Conservation (phyloP, 1,284 basidiomycete species). For the Ganoderma sinense region DNA sequence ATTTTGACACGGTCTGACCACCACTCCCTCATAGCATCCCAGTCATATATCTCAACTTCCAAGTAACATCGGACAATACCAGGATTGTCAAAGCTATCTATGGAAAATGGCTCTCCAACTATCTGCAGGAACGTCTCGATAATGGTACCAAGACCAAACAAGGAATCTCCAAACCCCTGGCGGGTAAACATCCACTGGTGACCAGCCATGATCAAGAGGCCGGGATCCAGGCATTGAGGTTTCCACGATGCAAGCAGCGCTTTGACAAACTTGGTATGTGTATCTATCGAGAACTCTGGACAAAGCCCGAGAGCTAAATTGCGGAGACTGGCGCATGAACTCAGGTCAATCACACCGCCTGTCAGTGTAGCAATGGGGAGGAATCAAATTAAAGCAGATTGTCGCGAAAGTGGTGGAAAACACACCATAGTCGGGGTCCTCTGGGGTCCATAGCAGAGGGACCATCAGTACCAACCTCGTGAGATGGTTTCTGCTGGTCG, state of each 20-base stretch:
- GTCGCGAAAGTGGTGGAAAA: not conserved
- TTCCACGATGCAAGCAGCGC: not conserved
- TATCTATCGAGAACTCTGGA: not conserved
- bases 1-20: not conserved
- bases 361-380: not conserved
- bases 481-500: not conserved
- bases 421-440: not conserved
- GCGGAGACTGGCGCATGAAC: not conserved
- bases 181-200: not conserved
- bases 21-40: not conserved
- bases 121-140: not conserved
- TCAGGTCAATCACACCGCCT: not conserved
- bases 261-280: not conserved
- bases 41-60: not conserved
- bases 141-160: not conserved
- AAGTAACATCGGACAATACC: not conserved
- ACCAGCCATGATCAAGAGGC: fast-evolving
- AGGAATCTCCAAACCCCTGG: not conserved
- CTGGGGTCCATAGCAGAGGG: not conserved
- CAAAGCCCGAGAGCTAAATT: not conserved
- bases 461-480: not conserved
- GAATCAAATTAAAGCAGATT: not conserved
- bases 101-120: not conserved
- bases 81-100: no score
- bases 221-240: not conserved